Evolutionary conservation across 345 rosid genomes (phyloP).

Genomic region (Murraya paniculata): DNA sequence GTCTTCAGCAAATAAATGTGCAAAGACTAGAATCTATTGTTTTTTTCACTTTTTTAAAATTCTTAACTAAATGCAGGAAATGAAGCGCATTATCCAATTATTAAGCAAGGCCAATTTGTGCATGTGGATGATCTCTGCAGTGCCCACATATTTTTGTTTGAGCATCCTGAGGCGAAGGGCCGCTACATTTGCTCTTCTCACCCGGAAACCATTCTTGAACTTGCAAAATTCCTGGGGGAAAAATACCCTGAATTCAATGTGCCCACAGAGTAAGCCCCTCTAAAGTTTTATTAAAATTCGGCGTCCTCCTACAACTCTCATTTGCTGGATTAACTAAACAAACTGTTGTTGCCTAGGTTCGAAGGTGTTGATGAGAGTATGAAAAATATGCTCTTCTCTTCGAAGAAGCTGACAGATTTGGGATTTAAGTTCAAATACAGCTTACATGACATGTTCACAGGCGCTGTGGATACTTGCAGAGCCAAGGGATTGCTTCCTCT

Average conservation of each 20-base stretch:
- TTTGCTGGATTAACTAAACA: not conserved
- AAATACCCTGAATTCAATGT: slow-evolving; percentile 66
- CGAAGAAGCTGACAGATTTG: slow-evolving; percentile 61
- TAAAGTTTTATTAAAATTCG: not conserved
- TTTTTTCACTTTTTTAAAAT: too few species aligned
- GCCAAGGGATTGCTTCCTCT: slow-evolving; percentile 62
- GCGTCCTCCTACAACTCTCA: not conserved
- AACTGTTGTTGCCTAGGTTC: slow-evolving; percentile 39
- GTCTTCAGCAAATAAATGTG: too few species aligned
- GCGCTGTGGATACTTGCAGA: slow-evolving; percentile 71
- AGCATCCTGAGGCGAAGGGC: slow-evolving; percentile 68
- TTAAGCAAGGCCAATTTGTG: slow-evolving; percentile 79
- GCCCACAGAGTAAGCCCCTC: slow-evolving; percentile 49
- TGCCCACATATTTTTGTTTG: slow-evolving; percentile 69
- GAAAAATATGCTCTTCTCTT: slow-evolving; percentile 39
- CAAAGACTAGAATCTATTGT: too few species aligned
- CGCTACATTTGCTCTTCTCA: slow-evolving; percentile 79
- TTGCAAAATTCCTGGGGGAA: slow-evolving; percentile 46
- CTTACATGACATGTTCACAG: slow-evolving; percentile 71
- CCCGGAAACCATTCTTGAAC: slow-evolving; percentile 51
- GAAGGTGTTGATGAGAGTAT: slow-evolving; percentile 57
- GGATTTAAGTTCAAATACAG: slow-evolving; percentile 75
- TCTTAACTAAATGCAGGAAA: slow-evolving; percentile 45
- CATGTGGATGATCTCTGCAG: slow-evolving; percentile 90
- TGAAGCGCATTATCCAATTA: slow-evolving; percentile 70